Base-by-base conservation (phyloP, 1,139 yeast genomes). In the Yarrowia galli region DNA sequence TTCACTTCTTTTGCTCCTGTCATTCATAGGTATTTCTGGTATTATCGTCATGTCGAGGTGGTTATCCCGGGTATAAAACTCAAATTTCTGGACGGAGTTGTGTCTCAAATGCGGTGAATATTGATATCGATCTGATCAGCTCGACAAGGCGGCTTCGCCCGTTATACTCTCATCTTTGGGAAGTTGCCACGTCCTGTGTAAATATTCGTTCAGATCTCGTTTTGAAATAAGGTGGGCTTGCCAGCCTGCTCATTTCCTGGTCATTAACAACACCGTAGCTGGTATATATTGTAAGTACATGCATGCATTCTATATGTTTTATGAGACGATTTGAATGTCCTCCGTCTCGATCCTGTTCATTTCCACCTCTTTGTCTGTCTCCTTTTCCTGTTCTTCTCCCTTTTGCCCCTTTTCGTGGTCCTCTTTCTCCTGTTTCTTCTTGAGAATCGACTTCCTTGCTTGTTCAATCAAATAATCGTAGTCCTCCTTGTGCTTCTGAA, bases 401-500 rank as follows among this genome's bases (percentile, higher is more conserved):
- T 16, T 3, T 7, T 46, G 16, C 4, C 16, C 36, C 16, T 23
- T 16, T 3, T 36, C 36, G 46, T 16, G 16, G n/a, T 38, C n/a
- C 13, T 23, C 23, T 22, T 38, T 18, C 4, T 56, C 63, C 63
- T 40, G 23, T 18, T 42, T 40, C 38, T 40, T 56, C 20, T 32
- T 58, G 16, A 36, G 23, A 23, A 25, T 58, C n/a, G 61, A 38
- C 43, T 25, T 42, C 40, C 72, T 69, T 0, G 96, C 96, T 68
- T 80, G 80, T 51, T 76, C 78, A 6, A 85, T 82, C 69, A 91
- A 79, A 23, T 78, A 80, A 23, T 75, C 78, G 75, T 87, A 91
- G 45, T 87, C 88, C n/a, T 76, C 76, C 22, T 79, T 78, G 73
- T 88, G 84, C 64, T 79, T 77, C 12, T 74, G 73, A 45, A 80